phyloP scores from a whole-genome alignment of 306 rosid genomes.

The Boehmeria nivea region DNA sequence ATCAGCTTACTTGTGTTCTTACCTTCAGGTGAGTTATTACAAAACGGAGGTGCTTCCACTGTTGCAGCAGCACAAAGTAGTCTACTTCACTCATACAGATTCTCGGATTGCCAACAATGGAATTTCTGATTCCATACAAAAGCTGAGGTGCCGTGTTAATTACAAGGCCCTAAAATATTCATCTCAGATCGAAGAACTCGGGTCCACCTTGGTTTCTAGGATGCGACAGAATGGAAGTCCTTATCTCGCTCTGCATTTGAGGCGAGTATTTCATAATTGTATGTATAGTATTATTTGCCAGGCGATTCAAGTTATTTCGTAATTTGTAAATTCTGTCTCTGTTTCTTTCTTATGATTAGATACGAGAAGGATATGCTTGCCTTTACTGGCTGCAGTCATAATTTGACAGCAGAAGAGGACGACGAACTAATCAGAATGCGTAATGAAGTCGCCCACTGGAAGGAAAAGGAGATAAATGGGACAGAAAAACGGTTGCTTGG shows the following conservation, averaged over 20 bases:
- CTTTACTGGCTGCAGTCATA: constrained; percentile 95
- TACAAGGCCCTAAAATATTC: constrained; percentile 85
- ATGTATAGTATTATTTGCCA: neutral
- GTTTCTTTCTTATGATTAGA: constrained; percentile 31
- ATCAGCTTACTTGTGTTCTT: constrained; percentile 23
- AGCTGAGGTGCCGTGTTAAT: constrained; percentile 83
- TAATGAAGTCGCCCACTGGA: constrained; percentile 92
- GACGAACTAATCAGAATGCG: constrained; percentile 80
- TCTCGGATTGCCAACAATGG: constrained; percentile 83
- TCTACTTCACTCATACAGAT: constrained; percentile 90
- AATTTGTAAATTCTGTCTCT: constrained; percentile 4
- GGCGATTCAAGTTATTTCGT: neutral
- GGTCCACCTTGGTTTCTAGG: constrained; percentile 69
- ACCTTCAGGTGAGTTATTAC: constrained; percentile 67
- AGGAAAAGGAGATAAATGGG: constrained; percentile 94
- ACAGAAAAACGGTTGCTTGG: constrained; percentile 93
- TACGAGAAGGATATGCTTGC: constrained; percentile 99
- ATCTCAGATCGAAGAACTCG: constrained; percentile 73
- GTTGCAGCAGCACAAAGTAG: constrained; percentile 73
- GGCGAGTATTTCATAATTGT: constrained; percentile 37
- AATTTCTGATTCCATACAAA: constrained; percentile 61
- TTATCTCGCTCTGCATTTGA: constrained; percentile 90
- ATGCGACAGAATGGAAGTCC: constrained; percentile 68
- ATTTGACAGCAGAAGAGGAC: constrained; percentile 74
- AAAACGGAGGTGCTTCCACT: constrained; percentile 74